These are phyloP conservation scores for Eucalyptus pumila DNA, from an alignment of 345 rosid genomes.

Conservation along the genomic window DNA sequence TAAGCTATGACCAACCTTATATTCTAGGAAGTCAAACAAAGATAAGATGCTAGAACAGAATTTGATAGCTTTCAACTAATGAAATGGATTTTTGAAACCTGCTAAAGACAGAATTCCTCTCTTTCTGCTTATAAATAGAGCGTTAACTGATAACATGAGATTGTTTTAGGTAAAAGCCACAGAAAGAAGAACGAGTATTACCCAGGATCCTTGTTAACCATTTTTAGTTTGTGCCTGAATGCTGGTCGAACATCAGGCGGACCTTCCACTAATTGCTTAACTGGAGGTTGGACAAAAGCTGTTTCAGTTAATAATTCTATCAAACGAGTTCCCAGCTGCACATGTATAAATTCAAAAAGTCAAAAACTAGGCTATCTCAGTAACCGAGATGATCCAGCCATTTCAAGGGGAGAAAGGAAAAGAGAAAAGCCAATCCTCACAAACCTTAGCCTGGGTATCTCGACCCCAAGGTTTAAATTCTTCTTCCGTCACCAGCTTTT, in stretches of 20 bases:
- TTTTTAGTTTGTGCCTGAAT: slow-evolving; percentile 61
- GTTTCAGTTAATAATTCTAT: slow-evolving; percentile 66
- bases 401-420: not conserved
- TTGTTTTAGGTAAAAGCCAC: not conserved
- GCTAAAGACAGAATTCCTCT: not conserved
- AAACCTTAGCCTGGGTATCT: slow-evolving; percentile 83
- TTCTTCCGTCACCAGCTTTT: slow-evolving; percentile 58
- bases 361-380: not conserved
- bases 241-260: slow-evolving; percentile 95
- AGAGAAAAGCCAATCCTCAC: not conserved
- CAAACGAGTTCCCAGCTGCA: slow-evolving; percentile 90
- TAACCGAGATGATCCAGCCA: not conserved
- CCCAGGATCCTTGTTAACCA: slow-evolving; percentile 47
- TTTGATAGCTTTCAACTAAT: not conserved
- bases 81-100: not conserved
- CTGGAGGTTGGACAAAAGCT: slow-evolving; percentile 83
- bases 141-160: not conserved
- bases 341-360: not conserved
- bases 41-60: not conserved
- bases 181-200: slow-evolving; percentile 7
- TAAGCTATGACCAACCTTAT: not conserved
- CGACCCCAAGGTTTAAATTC: slow-evolving; percentile 78
- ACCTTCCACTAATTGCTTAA: slow-evolving; percentile 44
- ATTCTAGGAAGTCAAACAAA: not conserved
- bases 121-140: not conserved